Conservation (phyloP, 306 rosid species). For the Malus sieversii region DNA sequence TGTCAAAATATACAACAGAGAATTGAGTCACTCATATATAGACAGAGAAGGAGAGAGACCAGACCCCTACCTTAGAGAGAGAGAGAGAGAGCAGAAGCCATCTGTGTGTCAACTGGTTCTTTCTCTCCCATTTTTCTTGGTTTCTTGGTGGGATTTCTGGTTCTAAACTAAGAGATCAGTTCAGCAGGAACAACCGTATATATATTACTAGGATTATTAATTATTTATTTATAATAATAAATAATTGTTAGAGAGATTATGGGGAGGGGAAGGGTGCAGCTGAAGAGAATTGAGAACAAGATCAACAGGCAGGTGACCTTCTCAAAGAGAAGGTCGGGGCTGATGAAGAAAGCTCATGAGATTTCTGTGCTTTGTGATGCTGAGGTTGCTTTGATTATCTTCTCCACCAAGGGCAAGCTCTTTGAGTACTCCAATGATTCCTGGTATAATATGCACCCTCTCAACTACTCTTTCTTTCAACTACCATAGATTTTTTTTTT, state of each 20-base stretch:
- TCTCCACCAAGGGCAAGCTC: slow-evolving; percentile 87
- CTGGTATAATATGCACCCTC: slow-evolving; percentile 28
- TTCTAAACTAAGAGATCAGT: background rate
- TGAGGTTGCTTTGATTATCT: slow-evolving; percentile 72
- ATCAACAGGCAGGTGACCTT: slow-evolving; percentile 86
- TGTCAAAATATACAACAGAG: background rate
- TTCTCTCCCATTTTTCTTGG: background rate
- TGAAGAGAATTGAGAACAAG: slow-evolving; percentile 95
- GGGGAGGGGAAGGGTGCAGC: slow-evolving; percentile 87
- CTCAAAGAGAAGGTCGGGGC: slow-evolving; percentile 77
- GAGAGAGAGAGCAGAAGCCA: background rate
- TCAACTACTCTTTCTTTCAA: background rate
- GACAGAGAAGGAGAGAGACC: background rate
- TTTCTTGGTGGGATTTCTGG: background rate
- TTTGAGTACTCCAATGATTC: slow-evolving; percentile 65
- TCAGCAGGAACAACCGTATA: background rate
- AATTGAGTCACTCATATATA: background rate
- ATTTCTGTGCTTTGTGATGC: slow-evolving; percentile 95
- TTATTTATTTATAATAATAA: background rate
- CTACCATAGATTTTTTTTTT: background rate
- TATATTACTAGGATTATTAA: background rate
- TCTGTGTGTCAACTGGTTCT: background rate
- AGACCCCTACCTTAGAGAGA: background rate
- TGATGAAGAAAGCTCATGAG: slow-evolving; percentile 83
- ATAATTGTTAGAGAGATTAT: slow-evolving; percentile 6